A percentile compares a stretch with the other conserved stretches of the same genome.
phyloP scores from a whole-genome alignment of 306 rosid genomes.

The Ziziphus jujuba region DNA sequence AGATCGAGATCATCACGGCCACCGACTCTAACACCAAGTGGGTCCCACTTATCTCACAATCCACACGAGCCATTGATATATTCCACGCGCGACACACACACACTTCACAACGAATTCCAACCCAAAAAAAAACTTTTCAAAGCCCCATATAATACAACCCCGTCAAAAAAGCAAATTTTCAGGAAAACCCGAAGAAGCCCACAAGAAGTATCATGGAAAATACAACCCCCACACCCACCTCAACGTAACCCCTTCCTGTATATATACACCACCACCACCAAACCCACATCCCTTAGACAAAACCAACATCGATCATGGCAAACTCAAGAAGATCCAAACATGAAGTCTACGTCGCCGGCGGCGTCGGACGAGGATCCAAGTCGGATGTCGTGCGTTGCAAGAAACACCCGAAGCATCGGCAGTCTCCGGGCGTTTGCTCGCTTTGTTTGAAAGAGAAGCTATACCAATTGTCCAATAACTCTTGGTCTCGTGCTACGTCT shows the following conservation, averaged over 20 bases:
- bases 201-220: slow-evolving; percentile 44
- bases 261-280: background rate
- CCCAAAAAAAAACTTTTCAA: slow-evolving; percentile 32
- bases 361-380: slow-evolving; percentile 18
- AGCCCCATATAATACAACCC: slow-evolving; percentile 9
- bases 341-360: slow-evolving; percentile 17
- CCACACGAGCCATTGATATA: slow-evolving; percentile 41
- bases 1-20: slow-evolving; percentile 22
- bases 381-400: slow-evolving; percentile 42
- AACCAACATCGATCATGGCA: slow-evolving; percentile 19
- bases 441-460: slow-evolving; percentile 67
- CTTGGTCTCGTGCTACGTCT: slow-evolving; percentile 12
- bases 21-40: slow-evolving; percentile 9
- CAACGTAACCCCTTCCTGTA: background rate
- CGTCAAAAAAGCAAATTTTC: slow-evolving; percentile 51
- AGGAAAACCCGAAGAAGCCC: slow-evolving; percentile 48
- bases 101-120: background rate
- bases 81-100: slow-evolving; percentile 5
- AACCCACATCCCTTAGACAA: background rate
- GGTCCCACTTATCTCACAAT: slow-evolving; percentile 16
- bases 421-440: slow-evolving; percentile 85
- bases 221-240: background rate
- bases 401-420: slow-evolving; percentile 79
- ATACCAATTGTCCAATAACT: slow-evolving; percentile 22
- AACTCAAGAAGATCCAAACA: slow-evolving; percentile 29